Base-by-base conservation (phyloP, 495 filamentous ascomycete genomes). In the Penicillium fimorum region DNA sequence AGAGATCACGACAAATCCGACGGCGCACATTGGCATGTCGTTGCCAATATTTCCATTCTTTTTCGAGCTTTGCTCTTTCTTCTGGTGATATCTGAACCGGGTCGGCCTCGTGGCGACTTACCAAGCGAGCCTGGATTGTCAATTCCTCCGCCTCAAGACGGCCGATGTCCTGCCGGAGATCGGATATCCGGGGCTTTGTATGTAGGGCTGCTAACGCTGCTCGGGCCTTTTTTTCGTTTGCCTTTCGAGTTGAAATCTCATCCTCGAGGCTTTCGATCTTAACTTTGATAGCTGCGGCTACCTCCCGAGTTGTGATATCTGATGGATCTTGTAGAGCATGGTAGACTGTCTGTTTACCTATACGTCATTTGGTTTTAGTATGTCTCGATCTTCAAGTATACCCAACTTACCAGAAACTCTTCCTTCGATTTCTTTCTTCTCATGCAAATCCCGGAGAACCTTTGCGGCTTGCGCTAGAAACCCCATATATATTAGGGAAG, bases 261-360 rank as follows among this genome's bases (percentile, higher is more conserved):
- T 72, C 70, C 49, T 79, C 78, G 22, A 87, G 73, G 5, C 63
- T 56, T n/a, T 68, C 56, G 52, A 84, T 84, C n/a, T 75, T 61
- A n/a, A 67, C 55, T 60, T 82, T 77, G 57, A 84, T 68, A 17
- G 70, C 62, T 35, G 72, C 67, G 37, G 83, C 69, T 10, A 69
- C 53, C 47, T 82, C 76, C n/a, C 78, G 73, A 10, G 71, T 70
- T 27, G 60, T 57, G 25, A 70, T 68, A 50, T 84, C 73, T 18
- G 70, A 55, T 38, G 76, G 58, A 43, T 80, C 73, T 70, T 88
- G 83, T 22, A 81, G 45, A 46, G 77, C 74, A 63, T 87, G 84
- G 63, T 87, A 87, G 58, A 87, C 82, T 22, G 74, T 75, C 66
- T 87, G 84, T 67, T 85, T 87, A 17, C 83, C 84, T 85, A 53